Base-by-base conservation (phyloP, 2,329 filamentous ascomycete species). In the Cryphonectria japonica region DNA sequence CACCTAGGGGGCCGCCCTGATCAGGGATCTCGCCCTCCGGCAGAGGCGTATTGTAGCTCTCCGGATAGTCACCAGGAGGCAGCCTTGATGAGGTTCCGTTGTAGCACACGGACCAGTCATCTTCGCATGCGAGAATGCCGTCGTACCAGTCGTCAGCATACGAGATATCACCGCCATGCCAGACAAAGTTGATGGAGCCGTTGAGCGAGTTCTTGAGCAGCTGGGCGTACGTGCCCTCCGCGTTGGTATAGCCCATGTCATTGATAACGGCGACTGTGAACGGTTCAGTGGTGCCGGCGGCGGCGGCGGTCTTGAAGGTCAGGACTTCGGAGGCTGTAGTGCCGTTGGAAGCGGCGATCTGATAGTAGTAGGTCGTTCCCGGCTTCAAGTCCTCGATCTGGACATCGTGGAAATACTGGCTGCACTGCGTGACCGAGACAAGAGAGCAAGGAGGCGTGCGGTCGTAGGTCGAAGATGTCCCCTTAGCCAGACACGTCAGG, bases 201-300 rank as follows among this genome's bases (percentile, higher is more conserved):
- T 84, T 80, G n/a, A 81, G 76, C 54, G 80, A 80, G 6, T 79
- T 82, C 52, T 81, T 74, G 50, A 75, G 75, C 19, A 87, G 77
- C 61, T 85, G 78, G 72, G 81, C 78, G 77, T 81, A 81, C 1
- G 85, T 86, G 22, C 85, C 85, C 1, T 79, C 76, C 26, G 84
- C 85, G 66, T 86, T 86, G 61, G 84, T 86, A 77, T 86, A 86
- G 9, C 85, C 85, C 85, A 87, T 86, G 72, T 87, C 85, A 72
- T 85, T 85, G 54, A 87, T 73, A 1, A 87, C 81, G 29, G 83
- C 84, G 19, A 86, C 77, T 6, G 78, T 80, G 76, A 87, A 86
- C 14, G 78, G 74, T 6, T 75, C 78, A 0, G 73, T 70, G 71
- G 84, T 80, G 66, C 85, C 85, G 37, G 83, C 80, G 9, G 79